Evolutionary conservation across 345 rosid genomes (phyloP).

Genomic region (Cardamine chenopodiifolia): DNA sequence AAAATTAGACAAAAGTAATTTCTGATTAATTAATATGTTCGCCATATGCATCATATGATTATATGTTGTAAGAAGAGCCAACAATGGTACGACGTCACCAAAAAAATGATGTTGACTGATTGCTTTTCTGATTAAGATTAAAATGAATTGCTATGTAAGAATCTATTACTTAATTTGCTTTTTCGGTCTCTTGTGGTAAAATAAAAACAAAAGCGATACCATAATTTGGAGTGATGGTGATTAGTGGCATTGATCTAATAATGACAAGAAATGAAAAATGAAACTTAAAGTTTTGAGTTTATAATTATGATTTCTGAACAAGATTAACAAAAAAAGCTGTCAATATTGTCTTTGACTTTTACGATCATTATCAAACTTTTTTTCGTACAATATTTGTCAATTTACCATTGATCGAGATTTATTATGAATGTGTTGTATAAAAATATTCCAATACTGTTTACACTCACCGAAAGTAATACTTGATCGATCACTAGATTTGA

Average conservation of each 20-base stretch:
- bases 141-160: neutral
- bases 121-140: constrained; percentile 6
- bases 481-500: constrained; percentile 23
- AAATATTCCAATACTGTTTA: constrained; percentile 10
- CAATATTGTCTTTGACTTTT: constrained; percentile 8
- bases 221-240: constrained; percentile 17
- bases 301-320: constrained; percentile 27
- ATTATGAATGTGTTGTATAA: constrained; percentile 9
- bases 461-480: constrained; percentile 34
- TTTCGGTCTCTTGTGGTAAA: constrained; percentile 14
- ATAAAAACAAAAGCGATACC: neutral
- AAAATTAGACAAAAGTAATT: constrained; percentile 3
- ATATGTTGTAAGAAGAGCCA: constrained; percentile 35
- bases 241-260: constrained; percentile 27
- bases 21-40: constrained; percentile 9
- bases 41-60: constrained; percentile 32
- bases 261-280: constrained; percentile 11
- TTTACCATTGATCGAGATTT: constrained; percentile 31
- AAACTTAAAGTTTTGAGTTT: neutral
- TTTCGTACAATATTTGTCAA: constrained; percentile 37
- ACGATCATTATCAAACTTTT: constrained; percentile 31
- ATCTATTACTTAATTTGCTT: constrained; percentile 10
- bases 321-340: constrained; percentile 9
- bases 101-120: constrained; percentile 23
- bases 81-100: constrained; percentile 23